Evolutionary conservation across 2,329 filamentous ascomycete genomes (phyloP).

Genomic region (Ophiocordyceps camponoti-saundersi): DNA sequence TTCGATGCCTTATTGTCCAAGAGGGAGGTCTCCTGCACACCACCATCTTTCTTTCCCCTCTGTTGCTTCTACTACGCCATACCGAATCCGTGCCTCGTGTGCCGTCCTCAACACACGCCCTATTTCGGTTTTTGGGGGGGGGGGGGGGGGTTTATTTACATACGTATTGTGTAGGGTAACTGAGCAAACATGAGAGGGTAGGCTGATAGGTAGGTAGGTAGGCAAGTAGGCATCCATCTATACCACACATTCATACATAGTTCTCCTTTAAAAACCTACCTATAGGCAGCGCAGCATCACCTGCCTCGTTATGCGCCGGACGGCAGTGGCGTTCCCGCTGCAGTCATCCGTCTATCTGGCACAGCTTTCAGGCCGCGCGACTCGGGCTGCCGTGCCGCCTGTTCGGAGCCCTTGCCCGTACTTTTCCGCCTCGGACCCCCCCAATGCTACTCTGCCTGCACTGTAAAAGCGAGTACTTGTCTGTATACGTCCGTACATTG

Average conservation of each 20-base stretch:
- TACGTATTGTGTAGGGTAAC: not conserved
- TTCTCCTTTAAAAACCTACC: too few relatives aligned
- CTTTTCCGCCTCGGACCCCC: not conserved
- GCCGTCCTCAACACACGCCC: too few relatives aligned
- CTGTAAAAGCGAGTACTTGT: too few relatives aligned
- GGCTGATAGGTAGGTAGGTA: not conserved
- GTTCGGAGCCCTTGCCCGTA: not conserved
- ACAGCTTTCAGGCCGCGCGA: constrained; percentile 1
- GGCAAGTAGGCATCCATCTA: not conserved
- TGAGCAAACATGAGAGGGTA: not conserved
- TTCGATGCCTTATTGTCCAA: not conserved
- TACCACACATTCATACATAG: not conserved
- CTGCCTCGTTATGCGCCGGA: not conserved
- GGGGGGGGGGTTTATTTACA: too few relatives aligned
- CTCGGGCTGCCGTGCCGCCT: constrained; percentile 1
- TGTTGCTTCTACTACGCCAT: too few relatives aligned
- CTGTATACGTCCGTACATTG: too few relatives aligned
- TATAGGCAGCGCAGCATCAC: too few relatives aligned
- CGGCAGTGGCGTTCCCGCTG: not conserved
- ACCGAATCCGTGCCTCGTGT: too few relatives aligned
- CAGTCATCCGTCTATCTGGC: constrained; percentile 1
- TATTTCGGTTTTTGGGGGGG: too few relatives aligned
- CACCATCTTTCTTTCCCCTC: not conserved
- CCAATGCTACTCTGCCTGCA: not conserved
- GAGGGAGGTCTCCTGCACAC: not conserved